Conservation (phyloP, 169 alveolate genomes). For the Amoebophrya sp. region DNA sequence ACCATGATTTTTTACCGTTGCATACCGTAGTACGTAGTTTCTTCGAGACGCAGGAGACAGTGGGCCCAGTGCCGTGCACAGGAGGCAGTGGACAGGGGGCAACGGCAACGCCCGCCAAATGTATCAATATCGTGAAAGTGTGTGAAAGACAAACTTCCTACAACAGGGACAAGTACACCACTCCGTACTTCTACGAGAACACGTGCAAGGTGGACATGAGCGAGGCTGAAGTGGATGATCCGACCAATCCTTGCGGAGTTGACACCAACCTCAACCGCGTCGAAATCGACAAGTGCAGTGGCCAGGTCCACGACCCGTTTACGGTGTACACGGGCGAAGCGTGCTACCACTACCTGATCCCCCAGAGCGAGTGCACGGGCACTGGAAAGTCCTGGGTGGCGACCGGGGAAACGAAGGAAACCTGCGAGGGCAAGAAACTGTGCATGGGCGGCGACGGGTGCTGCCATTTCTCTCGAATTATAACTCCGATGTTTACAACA, state of each 20-base stretch:
- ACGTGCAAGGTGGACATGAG: neutral
- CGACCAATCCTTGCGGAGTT: neutral
- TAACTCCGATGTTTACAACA: too few relatives aligned
- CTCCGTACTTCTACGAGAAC: neutral
- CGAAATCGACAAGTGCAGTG: neutral
- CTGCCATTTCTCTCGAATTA: too few relatives aligned
- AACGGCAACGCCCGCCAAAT: too few relatives aligned
- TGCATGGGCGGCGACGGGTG: neutral
- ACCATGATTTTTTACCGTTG: too few relatives aligned
- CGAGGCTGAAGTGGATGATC: neutral
- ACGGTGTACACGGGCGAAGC: neutral
- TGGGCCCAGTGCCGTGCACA: too few relatives aligned
- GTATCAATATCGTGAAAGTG: too few relatives aligned
- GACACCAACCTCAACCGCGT: neutral
- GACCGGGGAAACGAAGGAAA: neutral
- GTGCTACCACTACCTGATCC: neutral
- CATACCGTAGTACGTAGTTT: too few relatives aligned
- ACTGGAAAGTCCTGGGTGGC: neutral
- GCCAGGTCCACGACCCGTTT: neutral
- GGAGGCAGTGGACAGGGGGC: too few relatives aligned
- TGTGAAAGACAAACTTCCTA: too few relatives aligned
- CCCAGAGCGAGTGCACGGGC: neutral
- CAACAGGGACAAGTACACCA: neutral
- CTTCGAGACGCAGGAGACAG: too few relatives aligned
- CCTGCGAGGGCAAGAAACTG: neutral